Percentiles rank a stretch among this genome's conserved stretches.
These are phyloP conservation scores for Aureobasidium sp. DNA, from an alignment of 2,329 filamentous ascomycete species.

Conservation along the genomic window DNA sequence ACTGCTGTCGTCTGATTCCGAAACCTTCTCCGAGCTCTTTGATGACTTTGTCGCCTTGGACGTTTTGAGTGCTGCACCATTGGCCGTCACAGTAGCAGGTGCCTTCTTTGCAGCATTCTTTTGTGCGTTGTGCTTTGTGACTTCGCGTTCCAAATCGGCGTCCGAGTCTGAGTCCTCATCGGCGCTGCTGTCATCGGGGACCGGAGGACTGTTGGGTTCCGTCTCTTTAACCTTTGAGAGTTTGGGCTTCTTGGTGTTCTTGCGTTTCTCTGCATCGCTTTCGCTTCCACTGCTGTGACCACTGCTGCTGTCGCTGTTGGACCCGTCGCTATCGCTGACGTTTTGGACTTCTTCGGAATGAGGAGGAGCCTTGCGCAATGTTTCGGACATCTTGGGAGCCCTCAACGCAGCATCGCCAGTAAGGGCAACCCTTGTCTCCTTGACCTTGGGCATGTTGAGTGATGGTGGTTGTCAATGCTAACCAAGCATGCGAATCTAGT, in stretches of 20 bases:
- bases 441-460: constrained; percentile 29
- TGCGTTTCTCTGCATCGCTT: constrained; percentile 25
- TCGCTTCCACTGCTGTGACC: constrained; percentile 30
- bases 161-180: constrained; percentile 14
- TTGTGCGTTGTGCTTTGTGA: constrained; percentile 6
- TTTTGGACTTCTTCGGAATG: constrained; percentile 29
- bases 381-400: constrained; percentile 20
- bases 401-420: constrained; percentile 26
- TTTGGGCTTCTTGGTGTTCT: constrained; percentile 21
- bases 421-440: constrained; percentile 30
- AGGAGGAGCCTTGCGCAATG: constrained; percentile 22
- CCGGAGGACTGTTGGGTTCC: constrained; percentile 22
- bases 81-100: constrained; percentile 18
- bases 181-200: constrained; percentile 20
- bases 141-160: neutral
- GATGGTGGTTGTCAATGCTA: neutral
- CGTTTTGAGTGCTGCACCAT: constrained; percentile 23
- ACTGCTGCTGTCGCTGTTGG: constrained; percentile 22
- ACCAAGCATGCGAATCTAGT: neutral
- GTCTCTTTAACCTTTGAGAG: constrained; percentile 21
- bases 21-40: constrained; percentile 3
- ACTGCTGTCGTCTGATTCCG: constrained; percentile 21
- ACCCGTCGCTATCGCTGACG: constrained; percentile 26
- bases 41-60: constrained; percentile 22
- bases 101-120: constrained; percentile 21